Evolutionary conservation across 139 green algal species (phyloP).

Genomic region (Auxenochlorella protothecoides): DNA sequence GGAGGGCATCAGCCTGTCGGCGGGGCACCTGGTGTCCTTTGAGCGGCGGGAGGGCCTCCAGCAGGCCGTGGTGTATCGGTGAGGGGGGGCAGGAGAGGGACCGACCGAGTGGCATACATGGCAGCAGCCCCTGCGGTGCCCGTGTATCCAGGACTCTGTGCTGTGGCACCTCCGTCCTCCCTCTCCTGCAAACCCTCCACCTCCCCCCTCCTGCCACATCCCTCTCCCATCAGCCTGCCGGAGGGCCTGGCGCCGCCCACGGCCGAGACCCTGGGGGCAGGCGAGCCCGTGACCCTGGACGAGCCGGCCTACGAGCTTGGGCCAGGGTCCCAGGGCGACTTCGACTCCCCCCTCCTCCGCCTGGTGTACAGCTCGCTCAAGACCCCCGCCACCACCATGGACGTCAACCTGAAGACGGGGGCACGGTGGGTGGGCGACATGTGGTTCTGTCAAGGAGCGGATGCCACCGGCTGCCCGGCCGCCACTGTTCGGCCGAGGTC

Average conservation of each 20-base stretch:
- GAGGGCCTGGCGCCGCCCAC: conserved; percentile 7
- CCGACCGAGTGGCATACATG: no score
- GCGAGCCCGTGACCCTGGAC: conserved; percentile 48
- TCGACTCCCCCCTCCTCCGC: conserved; percentile 59
- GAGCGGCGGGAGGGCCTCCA: conserved; percentile 25
- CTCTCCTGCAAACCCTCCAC: no score
- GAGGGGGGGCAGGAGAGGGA: not conserved
- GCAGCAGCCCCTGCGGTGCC: no score
- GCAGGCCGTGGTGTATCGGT: conserved; percentile 20
- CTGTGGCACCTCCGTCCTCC: no score
- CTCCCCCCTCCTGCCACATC: no score
- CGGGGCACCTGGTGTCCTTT: conserved; percentile 14
- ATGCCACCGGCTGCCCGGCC: no score
- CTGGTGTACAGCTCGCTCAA: conserved; percentile 68
- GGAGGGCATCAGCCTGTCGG: conserved; percentile 35
- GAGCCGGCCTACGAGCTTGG: conserved; percentile 60
- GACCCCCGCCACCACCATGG: conserved; percentile 62
- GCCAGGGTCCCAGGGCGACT: conserved; percentile 49
- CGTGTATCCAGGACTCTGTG: no score
- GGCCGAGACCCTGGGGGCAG: conserved; percentile 18
- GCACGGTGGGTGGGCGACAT: not conserved
- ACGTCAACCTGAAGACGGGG: conserved; percentile 63
- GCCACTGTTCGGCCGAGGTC: no score
- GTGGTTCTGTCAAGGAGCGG: no score
- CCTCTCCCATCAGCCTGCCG: no score